Evolutionary conservation across 164 flowering plant species (phyloP).

Genomic region (Annona cherimola): DNA sequence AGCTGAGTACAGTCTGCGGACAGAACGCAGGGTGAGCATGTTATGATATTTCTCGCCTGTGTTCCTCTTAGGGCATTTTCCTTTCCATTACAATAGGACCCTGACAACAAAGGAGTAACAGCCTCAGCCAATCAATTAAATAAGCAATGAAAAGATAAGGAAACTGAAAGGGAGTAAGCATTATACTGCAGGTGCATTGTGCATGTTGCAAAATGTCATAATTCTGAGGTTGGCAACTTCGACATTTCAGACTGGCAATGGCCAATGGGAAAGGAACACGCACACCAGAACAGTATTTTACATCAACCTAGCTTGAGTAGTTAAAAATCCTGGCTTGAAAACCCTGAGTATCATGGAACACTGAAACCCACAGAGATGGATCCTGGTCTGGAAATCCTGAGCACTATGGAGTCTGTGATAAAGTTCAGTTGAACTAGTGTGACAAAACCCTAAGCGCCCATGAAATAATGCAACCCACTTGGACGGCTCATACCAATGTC

Average conservation of each 20-base stretch:
- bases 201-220: neutral
- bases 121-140: neutral
- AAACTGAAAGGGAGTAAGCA: neutral
- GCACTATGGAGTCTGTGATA: too few species aligned
- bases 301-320: neutral
- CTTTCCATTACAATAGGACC: conserved; percentile 6
- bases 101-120: neutral
- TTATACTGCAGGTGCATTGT: neutral
- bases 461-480: neutral
- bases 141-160: neutral
- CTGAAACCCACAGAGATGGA: neutral
- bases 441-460: too few species aligned
- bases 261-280: neutral
- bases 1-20: conserved; percentile 42
- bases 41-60: conserved; percentile 13
- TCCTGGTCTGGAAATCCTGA: neutral
- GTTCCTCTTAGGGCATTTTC: conserved; percentile 10
- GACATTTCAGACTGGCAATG: neutral
- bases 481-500: neutral
- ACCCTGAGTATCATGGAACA: neutral
- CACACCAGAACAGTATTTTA: neutral
- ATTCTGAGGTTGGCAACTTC: neutral
- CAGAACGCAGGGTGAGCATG: conserved; percentile 52
- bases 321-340: neutral
- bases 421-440: too few species aligned